phyloP scores from a whole-genome alignment of 2,329 filamentous ascomycete genomes.

The Zymoseptoria passerinii region DNA sequence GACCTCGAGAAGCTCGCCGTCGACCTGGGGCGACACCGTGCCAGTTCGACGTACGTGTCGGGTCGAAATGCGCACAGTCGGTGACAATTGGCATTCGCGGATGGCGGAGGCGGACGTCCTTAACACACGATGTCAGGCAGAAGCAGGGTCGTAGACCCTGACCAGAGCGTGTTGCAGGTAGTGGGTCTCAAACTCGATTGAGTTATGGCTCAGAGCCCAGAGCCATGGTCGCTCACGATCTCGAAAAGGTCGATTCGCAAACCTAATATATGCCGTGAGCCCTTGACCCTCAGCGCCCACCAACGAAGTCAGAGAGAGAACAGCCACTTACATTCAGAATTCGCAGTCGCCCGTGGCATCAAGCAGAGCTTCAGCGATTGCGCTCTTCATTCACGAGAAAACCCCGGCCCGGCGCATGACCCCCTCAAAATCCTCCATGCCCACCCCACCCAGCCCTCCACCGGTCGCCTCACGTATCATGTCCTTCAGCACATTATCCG shows the following conservation, averaged over 20 bases:
- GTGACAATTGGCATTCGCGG: background rate
- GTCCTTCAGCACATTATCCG: constrained; percentile 75
- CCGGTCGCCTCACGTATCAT: constrained; percentile 95
- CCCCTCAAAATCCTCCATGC: constrained; percentile 70
- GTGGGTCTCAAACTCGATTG: background rate
- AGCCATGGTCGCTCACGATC: background rate
- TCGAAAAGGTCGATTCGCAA: background rate
- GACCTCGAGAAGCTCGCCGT: background rate
- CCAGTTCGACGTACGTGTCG: background rate
- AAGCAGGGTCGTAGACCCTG: background rate
- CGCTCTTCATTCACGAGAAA: constrained; percentile 52
- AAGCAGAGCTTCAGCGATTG: too few relatives aligned
- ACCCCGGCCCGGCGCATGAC: constrained; percentile 80
- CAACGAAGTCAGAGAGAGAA: background rate
- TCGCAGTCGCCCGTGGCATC: too few relatives aligned
- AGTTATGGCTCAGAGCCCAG: background rate
- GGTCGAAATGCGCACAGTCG: background rate
- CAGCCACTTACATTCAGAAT: background rate
- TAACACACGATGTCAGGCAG: background rate
- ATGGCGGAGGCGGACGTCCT: background rate
- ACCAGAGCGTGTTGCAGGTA: background rate
- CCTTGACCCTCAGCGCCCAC: background rate
- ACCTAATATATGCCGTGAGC: background rate
- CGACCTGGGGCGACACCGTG: background rate
- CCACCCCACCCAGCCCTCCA: constrained; percentile 65